Evolutionary conservation across 2,329 filamentous ascomycete genomes (phyloP).

Genomic region (Sphaerulina musiva): DNA sequence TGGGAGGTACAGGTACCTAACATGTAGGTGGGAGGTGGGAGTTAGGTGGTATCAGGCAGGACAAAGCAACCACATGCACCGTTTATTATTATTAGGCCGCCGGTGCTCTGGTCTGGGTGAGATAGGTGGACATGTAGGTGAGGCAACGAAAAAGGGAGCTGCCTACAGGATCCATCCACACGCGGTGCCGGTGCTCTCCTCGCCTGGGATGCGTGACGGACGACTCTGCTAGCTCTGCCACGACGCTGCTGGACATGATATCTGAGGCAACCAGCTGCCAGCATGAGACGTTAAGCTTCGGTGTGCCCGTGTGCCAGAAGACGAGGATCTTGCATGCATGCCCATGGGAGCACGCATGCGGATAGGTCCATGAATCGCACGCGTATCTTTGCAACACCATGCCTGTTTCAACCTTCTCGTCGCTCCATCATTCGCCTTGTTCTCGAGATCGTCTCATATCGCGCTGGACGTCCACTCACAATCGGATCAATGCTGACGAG

Average conservation of each 20-base stretch:
- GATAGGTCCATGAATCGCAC: constrained; percentile 12
- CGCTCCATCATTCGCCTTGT: constrained; percentile 18
- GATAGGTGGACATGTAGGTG: no score
- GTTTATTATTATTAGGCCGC: no score
- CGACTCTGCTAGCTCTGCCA: neutral
- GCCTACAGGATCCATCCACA: no score
- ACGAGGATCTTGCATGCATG: constrained; percentile 18
- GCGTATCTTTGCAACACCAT: constrained; percentile 22
- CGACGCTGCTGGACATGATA: neutral
- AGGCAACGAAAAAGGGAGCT: no score
- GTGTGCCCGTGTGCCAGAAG: constrained; percentile 2
- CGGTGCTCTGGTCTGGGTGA: no score
- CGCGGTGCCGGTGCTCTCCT: no score
- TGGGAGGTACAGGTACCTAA: no score
- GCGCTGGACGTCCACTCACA: constrained; percentile 26
- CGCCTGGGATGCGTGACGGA: no score
- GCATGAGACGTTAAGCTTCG: constrained; percentile 6
- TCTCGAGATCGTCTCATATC: constrained; percentile 21
- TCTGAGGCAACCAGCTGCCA: neutral
- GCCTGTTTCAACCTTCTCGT: constrained; percentile 29
- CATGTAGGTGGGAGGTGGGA: no score
- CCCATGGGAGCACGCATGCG: constrained; percentile 9
- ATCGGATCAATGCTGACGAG: constrained; percentile 28
- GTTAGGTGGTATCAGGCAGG: no score
- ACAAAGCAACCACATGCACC: no score